phyloP scores from a whole-genome alignment of 768 basidiomycete species.

The Lentinus brumalis region DNA sequence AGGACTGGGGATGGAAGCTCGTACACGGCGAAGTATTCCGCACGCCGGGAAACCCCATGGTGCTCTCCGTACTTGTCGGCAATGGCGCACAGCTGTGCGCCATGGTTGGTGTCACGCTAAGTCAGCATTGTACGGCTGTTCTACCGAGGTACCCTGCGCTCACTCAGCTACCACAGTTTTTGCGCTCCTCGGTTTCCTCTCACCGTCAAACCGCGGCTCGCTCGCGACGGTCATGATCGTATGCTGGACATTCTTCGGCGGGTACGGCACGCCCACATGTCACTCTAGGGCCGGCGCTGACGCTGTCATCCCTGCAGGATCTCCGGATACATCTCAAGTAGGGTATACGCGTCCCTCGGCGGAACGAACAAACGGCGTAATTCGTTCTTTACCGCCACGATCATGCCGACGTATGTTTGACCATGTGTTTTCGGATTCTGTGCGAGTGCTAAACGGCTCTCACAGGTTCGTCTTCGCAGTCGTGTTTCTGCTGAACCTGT shows the following conservation, averaged over 20 bases:
- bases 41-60: conserved; percentile 71
- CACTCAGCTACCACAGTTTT: conserved; percentile 58
- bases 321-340: conserved; percentile 85
- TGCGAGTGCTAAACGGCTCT: not conserved
- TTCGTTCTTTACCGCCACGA: conserved; percentile 84
- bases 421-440: not conserved
- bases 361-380: conserved; percentile 80
- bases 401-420: conserved; percentile 76
- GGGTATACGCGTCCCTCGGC: conserved; percentile 78
- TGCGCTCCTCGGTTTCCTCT: conserved; percentile 89
- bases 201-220: conserved; percentile 93
- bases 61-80: conserved; percentile 85
- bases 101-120: conserved; percentile 87
- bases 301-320: conserved; percentile 49
- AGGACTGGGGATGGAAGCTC: conserved; percentile 99
- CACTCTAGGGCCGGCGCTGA: not conserved
- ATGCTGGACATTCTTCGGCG: conserved; percentile 92
- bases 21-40: conserved; percentile 97
- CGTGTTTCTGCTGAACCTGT: conserved; percentile 89
- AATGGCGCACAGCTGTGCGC: conserved; percentile 85
- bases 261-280: conserved; percentile 42
- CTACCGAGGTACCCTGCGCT: not conserved
- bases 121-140: conserved; percentile 38
- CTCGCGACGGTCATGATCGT: conserved; percentile 94
- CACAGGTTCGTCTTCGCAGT: conserved; percentile 76